Percentiles rank a stretch among this genome's conserved stretches.
Conservation (phyloP, 176 grass and related monocot genomes). For the Cocos nucifera region DNA sequence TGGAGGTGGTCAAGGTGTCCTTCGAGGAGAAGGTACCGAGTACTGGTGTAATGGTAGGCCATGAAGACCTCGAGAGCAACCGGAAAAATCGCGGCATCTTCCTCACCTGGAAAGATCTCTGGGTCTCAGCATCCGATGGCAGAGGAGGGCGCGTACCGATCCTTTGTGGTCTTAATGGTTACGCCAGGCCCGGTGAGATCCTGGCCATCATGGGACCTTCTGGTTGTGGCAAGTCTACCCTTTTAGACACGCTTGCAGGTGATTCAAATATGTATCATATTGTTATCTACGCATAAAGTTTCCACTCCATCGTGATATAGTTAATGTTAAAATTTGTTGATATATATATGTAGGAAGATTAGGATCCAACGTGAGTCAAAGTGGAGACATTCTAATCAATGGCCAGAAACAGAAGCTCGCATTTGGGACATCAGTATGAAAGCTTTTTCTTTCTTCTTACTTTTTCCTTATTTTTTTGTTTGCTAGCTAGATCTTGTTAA, state of each 20-base stretch:
- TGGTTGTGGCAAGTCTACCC: slow-evolving; percentile 91
- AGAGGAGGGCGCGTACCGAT: slow-evolving; percentile 40
- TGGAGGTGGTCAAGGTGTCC: not conserved
- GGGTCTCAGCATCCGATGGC: slow-evolving; percentile 42
- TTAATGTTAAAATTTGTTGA: no score
- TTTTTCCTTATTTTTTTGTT: not conserved
- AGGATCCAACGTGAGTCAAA: slow-evolving; percentile 49
- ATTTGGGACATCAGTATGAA: slow-evolving; percentile 66
- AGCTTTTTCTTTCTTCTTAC: slow-evolving; percentile 1
- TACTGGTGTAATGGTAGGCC: no score
- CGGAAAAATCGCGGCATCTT: slow-evolving; percentile 32
- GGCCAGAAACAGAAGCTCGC: slow-evolving; percentile 52
- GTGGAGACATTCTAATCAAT: slow-evolving; percentile 73
- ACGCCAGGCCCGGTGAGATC: slow-evolving; percentile 58
- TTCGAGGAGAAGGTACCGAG: no score
- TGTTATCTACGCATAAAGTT: not conserved
- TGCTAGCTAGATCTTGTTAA: not conserved
- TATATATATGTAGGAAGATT: slow-evolving; percentile 36
- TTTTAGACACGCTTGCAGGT: slow-evolving; percentile 90
- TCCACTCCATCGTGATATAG: not conserved
- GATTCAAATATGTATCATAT: not conserved
- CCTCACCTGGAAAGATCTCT: slow-evolving; percentile 84
- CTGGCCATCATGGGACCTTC: slow-evolving; percentile 94
- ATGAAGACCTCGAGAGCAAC: not conserved
- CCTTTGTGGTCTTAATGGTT: slow-evolving; percentile 59